These are phyloP conservation scores for Chalciporus piperatus DNA, from an alignment of 768 basidiomycete species.

Conservation along the genomic window DNA sequence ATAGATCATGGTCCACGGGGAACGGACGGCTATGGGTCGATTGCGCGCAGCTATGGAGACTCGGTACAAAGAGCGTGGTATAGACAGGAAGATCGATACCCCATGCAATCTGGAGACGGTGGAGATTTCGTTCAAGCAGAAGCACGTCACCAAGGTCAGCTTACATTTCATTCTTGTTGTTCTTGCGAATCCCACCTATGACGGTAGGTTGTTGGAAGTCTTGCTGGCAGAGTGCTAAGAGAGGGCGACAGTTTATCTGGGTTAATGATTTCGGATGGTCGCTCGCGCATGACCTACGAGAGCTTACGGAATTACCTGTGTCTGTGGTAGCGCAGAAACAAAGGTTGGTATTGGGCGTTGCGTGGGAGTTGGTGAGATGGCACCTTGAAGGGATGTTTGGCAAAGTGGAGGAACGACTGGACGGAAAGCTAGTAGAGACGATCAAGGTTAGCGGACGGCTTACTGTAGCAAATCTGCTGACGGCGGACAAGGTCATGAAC, in stretches of 20 bases:
- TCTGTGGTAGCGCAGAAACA: constrained; percentile 84
- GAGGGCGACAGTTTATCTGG: constrained; percentile 76
- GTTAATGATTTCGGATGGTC: constrained; percentile 85
- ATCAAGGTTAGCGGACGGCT: constrained; percentile 54
- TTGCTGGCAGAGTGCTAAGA: constrained; percentile 74
- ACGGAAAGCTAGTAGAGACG: constrained; percentile 57
- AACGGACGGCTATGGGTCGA: constrained; percentile 87
- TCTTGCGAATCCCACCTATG: background rate
- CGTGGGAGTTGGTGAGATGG: constrained; percentile 93
- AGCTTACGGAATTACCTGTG: constrained; percentile 86
- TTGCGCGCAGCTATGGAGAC: constrained; percentile 80
- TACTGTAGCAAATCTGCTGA: background rate
- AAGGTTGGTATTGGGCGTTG: constrained; percentile 73
- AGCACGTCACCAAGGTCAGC: constrained; percentile 84
- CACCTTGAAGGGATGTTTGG: constrained; percentile 96
- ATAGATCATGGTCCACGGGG: constrained; percentile 92
- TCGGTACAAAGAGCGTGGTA: constrained; percentile 78
- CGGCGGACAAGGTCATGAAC: constrained; percentile 75
- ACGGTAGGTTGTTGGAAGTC: constrained; percentile 77
- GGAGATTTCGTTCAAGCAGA: constrained; percentile 79
- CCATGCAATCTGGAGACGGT: constrained; percentile 90
- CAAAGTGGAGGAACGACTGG: constrained; percentile 63
- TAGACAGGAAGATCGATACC: constrained; percentile 92
- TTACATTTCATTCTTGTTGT: background rate
- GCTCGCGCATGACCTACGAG: constrained; percentile 88